A percentile compares a stretch with the other conserved stretches of the same genome.
Evolutionary conservation across 2,329 filamentous ascomycete genomes (phyloP).

Genomic region (Cordyceps fumosorosea): DNA sequence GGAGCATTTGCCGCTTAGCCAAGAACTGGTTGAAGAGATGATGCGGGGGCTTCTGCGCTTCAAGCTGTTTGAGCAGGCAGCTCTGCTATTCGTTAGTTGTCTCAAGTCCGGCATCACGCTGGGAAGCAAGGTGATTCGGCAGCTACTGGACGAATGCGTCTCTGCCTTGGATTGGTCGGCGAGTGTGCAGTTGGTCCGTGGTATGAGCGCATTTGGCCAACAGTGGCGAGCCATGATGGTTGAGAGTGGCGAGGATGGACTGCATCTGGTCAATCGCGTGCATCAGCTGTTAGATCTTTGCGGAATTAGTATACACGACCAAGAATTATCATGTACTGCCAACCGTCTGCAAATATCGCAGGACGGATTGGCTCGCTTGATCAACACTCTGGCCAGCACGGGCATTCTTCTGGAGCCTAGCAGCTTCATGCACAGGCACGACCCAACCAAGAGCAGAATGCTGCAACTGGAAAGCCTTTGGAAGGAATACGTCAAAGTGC

Average conservation of each 20-base stretch:
- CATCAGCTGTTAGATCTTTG: slow-evolving; percentile 31
- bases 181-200: slow-evolving; percentile 25
- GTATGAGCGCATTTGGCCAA: slow-evolving; percentile 21
- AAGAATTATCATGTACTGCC: background rate
- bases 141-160: slow-evolving; percentile 37
- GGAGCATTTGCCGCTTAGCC: slow-evolving; percentile 33
- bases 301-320: slow-evolving; percentile 20
- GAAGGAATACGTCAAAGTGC: slow-evolving; percentile 26
- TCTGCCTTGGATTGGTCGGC: slow-evolving; percentile 34
- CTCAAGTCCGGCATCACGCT: slow-evolving; percentile 30
- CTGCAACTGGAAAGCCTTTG: slow-evolving; percentile 29
- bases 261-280: slow-evolving; percentile 26
- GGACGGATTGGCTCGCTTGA: slow-evolving; percentile 13
- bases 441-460: slow-evolving; percentile 19
- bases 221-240: slow-evolving; percentile 23
- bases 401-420: background rate
- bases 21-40: slow-evolving; percentile 37
- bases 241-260: slow-evolving; percentile 16
- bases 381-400: background rate
- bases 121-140: slow-evolving; percentile 24
- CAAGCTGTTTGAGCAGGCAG: slow-evolving; percentile 37
- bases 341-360: slow-evolving; percentile 22
- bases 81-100: slow-evolving; percentile 33
- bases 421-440: background rate
- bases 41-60: slow-evolving; percentile 44